A percentile compares a stretch with the other conserved stretches of the same genome.
Evolutionary conservation across 495 filamentous ascomycete genomes (phyloP).

Genomic region (Penicillium chermesinum): DNA sequence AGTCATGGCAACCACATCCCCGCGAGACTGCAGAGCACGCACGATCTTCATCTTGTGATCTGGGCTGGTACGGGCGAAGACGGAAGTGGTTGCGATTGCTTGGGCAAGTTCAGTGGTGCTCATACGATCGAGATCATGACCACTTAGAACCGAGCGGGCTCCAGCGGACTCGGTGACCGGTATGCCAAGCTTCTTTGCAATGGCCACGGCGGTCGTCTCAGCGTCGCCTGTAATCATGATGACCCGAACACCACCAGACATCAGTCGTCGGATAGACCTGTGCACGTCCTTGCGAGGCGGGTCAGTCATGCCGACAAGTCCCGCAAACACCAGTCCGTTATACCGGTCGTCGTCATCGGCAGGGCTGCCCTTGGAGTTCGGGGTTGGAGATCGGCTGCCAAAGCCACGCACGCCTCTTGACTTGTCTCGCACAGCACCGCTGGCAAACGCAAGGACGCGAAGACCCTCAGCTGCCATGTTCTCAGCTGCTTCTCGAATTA

Average conservation of each 20-base stretch:
- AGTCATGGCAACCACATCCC: conserved; percentile 98
- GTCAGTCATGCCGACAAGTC: conserved; percentile 94
- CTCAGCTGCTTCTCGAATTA: conserved; percentile 76
- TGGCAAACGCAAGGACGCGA: conserved; percentile 86
- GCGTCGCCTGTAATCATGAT: conserved; percentile 99
- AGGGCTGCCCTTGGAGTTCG: conserved; percentile 37
- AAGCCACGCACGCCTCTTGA: conserved; percentile 28
- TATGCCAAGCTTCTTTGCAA: conserved; percentile 91
- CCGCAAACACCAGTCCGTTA: conserved; percentile 79
- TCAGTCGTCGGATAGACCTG: conserved; percentile 80
- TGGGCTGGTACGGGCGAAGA: conserved; percentile 93
- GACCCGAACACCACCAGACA: conserved; percentile 89
- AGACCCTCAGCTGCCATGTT: conserved; percentile 90
- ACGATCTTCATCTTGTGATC: conserved; percentile 99
- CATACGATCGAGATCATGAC: conserved; percentile 90
- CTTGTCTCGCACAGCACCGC: conserved; percentile 49
- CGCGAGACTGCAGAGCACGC: conserved; percentile 80
- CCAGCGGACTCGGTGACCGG: conserved; percentile 49
- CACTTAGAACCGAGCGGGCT: conserved; percentile 67
- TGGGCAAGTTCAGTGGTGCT: conserved; percentile 73
- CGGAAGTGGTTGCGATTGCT: conserved; percentile 79
- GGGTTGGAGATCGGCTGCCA: conserved; percentile 47
- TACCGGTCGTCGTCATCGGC: conserved; percentile 67
- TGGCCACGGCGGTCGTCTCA: conserved; percentile 87
- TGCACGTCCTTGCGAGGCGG: conserved; percentile 86